Base-by-base conservation (phyloP, 2,329 filamentous ascomycete genomes). In the Didymella keratinophila region DNA sequence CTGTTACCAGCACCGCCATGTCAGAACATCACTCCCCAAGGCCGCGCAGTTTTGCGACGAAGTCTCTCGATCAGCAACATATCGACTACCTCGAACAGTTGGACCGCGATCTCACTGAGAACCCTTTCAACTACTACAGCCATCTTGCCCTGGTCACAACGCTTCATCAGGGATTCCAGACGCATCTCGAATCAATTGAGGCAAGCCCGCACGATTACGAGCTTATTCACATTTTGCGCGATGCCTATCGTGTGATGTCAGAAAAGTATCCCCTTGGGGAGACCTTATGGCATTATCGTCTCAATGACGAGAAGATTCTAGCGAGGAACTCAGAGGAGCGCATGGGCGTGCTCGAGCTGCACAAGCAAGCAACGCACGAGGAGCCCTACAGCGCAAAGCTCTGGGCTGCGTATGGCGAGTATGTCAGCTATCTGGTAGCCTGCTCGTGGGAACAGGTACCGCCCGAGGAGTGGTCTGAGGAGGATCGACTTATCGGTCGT, bases 341-440 rank as follows among this genome's bases (percentile, higher is more conserved):
- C 66, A 84, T 92, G 72, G 82, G 84, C 61, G 82, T 91, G 46
- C 83, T 93, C 71, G 91, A 94, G 74, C 78, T 90, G 43, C 92
- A 87, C 78, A 87, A 89, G 66, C 84, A 84, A 65, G 90, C 91
- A 56, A 85, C 89, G 21, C 78, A 80, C 57, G 88, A 90, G 51
- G 91, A 94, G 76, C 89, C 89, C 11, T 87, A 84, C 65, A 93
- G 91, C 68, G 81, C 89, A 59, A 87, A 85, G 62, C 80, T 94
- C 39, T 95, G 91, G 91, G 83, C 88, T 59, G 84, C 87, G 27
- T 94, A 93, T 72, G 91, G 89, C 76, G 87, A 93, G 68, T 94
- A 89, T 77, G 87, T 93, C 62, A 88, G 89, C 82, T 84, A 85
- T 20, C 86, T 93, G 11, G 88, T 91, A 75, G 82, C 83, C 50